These are phyloP conservation scores for Trichoderma koningii DNA, from an alignment of 2,329 filamentous ascomycete species.

Conservation along the genomic window DNA sequence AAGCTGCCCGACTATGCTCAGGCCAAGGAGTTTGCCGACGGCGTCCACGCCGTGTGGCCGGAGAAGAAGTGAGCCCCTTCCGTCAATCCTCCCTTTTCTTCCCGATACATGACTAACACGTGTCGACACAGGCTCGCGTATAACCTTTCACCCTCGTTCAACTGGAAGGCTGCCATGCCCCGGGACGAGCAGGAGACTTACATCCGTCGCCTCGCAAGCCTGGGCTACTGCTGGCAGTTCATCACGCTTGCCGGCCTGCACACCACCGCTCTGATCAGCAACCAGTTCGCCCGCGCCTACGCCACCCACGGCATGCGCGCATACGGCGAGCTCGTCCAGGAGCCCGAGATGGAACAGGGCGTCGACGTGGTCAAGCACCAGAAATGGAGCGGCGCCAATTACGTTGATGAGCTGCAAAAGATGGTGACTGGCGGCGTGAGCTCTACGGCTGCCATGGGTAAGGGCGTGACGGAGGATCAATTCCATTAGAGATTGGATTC, in stretches of 20 bases:
- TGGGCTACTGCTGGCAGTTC: conserved; percentile 99
- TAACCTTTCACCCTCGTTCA: conserved; percentile 98
- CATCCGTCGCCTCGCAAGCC: conserved; percentile 79
- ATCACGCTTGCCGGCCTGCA: conserved; percentile 98
- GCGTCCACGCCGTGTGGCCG: conserved; percentile 91
- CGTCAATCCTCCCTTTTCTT: neutral
- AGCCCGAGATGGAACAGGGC: conserved; percentile 88
- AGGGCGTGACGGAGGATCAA: conserved; percentile 97
- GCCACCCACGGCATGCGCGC: conserved; percentile 85
- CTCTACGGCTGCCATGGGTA: conserved; percentile 93
- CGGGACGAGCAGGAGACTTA: conserved; percentile 94
- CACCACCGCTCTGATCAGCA: conserved; percentile 88
- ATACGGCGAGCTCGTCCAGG: conserved; percentile 95
- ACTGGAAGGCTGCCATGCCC: conserved; percentile 98
- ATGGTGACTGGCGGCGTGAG: conserved; percentile 95
- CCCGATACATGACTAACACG: conserved; percentile 27
- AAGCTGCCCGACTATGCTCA: conserved; percentile 91
- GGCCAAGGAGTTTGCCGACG: conserved; percentile 88
- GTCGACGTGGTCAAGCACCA: conserved; percentile 98
- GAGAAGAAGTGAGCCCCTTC: conserved; percentile 78
- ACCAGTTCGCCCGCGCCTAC: conserved; percentile 85
- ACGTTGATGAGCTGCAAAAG: conserved; percentile 92
- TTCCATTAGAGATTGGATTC: conserved; percentile 52
- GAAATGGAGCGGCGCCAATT: conserved; percentile 96
- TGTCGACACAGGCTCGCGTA: conserved; percentile 72